Conservation (phyloP, 441 rosid species). For the Geranium incanum region DNA sequence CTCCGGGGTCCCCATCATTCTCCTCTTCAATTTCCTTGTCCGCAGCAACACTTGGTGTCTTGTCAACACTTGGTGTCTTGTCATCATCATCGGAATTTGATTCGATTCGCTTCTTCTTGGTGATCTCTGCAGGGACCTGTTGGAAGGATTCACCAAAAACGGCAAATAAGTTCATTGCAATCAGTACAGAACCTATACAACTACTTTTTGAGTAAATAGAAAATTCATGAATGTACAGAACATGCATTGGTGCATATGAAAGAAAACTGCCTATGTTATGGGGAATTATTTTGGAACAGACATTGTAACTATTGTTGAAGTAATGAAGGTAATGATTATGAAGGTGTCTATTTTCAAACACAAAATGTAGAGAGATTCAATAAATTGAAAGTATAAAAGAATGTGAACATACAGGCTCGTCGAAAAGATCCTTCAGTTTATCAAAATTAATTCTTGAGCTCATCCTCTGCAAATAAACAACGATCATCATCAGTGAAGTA, state of each 20-base stretch:
- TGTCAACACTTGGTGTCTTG: not conserved
- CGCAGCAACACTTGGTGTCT: not conserved
- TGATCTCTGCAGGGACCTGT: not conserved
- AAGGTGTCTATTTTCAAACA: not conserved
- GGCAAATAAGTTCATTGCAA: not conserved
- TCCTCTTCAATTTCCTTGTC: not conserved
- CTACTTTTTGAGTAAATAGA: too few species aligned
- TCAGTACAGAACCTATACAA: not conserved
- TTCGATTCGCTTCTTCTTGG: not conserved
- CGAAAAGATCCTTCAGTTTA: not conserved
- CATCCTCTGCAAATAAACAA: not conserved
- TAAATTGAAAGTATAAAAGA: not conserved
- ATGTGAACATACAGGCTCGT: not conserved
- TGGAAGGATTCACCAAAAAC: not conserved
- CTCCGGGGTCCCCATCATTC: too few species aligned
- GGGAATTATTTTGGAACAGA: too few species aligned
- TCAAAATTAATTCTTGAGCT: not conserved
- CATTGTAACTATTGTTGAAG: too few species aligned
- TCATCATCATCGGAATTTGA: not conserved
- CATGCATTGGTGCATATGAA: too few species aligned
- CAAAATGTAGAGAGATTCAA: not conserved
- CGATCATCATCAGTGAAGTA: not conserved
- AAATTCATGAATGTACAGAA: too few species aligned
- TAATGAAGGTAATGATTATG: too few species aligned
- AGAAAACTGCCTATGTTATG: too few species aligned